Evolutionary conservation across 2,329 filamentous ascomycete genomes (phyloP).

Genomic region (Pyrenophora teres): DNA sequence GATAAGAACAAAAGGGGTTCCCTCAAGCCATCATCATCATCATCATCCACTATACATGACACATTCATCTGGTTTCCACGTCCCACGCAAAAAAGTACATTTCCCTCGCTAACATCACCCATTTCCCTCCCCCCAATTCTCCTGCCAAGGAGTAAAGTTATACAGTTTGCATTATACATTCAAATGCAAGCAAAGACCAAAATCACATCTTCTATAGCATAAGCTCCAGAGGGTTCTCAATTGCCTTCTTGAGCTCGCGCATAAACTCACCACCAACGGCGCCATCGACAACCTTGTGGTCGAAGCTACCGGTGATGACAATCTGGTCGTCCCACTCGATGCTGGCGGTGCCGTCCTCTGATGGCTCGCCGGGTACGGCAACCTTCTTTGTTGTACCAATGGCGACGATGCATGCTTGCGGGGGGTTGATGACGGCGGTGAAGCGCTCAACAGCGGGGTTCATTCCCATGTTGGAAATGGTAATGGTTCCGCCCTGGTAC

Average conservation of each 20-base stretch:
- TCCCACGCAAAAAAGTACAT: too few species aligned
- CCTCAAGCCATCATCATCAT: too few species aligned
- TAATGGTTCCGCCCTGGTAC: slow-evolving; percentile 98
- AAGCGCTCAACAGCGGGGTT: slow-evolving; percentile 95
- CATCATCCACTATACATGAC: too few species aligned
- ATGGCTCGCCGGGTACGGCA: slow-evolving; percentile 76
- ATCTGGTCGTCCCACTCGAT: slow-evolving; percentile 98
- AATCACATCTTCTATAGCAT: slow-evolving; percentile 66
- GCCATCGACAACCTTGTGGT: slow-evolving; percentile 98
- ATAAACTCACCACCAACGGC: slow-evolving; percentile 97
- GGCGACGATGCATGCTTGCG: slow-evolving; percentile 92
- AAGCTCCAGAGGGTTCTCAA: slow-evolving; percentile 96
- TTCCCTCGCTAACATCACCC: too few species aligned
- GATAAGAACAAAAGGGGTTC: too few species aligned
- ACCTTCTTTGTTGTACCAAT: slow-evolving; percentile 97
- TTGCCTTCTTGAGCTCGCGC: slow-evolving; percentile 92
- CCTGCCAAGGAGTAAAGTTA: too few species aligned
- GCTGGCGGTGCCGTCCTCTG: slow-evolving; percentile 73
- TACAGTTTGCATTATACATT: too few species aligned
- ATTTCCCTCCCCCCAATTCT: too few species aligned
- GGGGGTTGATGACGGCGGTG: slow-evolving; percentile 98
- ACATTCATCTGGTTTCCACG: too few species aligned
- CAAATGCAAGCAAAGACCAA: slow-evolving; percentile 5
- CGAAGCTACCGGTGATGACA: slow-evolving; percentile 90
- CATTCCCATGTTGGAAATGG: slow-evolving; percentile 99